A percentile compares a stretch with the other conserved stretches of the same genome.
Conservation (phyloP, 2,329 filamentous ascomycete genomes). For the Aspergillus sp. region DNA sequence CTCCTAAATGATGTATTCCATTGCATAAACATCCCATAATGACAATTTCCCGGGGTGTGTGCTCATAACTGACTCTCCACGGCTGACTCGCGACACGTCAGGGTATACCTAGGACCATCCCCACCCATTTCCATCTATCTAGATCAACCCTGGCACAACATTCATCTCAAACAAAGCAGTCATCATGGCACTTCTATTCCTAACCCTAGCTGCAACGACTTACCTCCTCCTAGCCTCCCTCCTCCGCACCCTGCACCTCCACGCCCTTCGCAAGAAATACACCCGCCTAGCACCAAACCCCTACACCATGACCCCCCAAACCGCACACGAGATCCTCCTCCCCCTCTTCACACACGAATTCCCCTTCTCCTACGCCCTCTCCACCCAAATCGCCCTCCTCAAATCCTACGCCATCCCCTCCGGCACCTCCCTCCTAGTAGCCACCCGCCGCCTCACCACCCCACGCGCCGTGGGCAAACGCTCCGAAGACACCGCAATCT, state of each 20-base stretch:
- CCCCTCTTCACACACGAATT: constrained; percentile 1
- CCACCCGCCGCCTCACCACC: not conserved
- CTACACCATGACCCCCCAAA: constrained; percentile 6
- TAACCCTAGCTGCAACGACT: not conserved
- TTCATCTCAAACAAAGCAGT: no score
- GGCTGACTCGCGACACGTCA: no score
- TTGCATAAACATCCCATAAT: no score
- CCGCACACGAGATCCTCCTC: constrained; percentile 4
- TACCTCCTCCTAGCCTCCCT: constrained; percentile 1
- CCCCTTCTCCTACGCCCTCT: constrained; percentile 9
- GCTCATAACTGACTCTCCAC: no score
- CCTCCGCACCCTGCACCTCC: not conserved
- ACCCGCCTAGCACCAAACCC: not conserved
- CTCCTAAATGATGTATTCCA: no score
- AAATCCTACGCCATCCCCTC: constrained; percentile 11
- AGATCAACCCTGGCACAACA: no score
- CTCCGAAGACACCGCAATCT: no score
- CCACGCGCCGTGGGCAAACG: no score
- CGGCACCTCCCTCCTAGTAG: constrained; percentile 4
- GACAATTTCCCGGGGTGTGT: no score
- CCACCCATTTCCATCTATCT: no score
- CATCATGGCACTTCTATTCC: no score
- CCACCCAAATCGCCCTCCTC: constrained; percentile 6
- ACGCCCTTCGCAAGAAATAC: not conserved
- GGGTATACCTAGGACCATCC: no score